These are phyloP conservation scores for Oidium heveae DNA, from an alignment of 2,329 filamentous ascomycete species.

Conservation along the genomic window DNA sequence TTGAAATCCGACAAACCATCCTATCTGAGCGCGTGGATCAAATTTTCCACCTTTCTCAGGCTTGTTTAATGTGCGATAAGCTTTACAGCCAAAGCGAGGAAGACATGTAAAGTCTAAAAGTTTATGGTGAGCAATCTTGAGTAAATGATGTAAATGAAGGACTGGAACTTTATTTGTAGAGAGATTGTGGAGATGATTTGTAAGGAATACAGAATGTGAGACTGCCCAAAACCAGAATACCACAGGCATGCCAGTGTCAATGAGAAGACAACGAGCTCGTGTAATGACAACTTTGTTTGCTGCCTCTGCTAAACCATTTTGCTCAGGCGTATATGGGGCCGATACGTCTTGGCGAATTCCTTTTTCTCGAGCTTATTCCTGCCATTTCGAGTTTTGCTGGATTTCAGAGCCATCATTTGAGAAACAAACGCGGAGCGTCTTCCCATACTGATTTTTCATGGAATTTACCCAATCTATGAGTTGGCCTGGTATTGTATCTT, in stretches of 20 bases:
- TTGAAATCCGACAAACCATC: background rate
- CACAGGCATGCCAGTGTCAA: background rate
- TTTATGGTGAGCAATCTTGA: background rate
- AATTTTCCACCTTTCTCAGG: background rate
- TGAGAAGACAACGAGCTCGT: background rate
- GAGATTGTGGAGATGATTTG: background rate
- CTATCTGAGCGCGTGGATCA: background rate
- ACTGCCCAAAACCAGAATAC: background rate
- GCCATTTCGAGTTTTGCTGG: background rate
- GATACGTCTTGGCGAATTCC: background rate
- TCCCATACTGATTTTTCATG: background rate
- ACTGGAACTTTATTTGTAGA: background rate
- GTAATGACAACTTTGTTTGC: background rate
- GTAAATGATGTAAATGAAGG: background rate
- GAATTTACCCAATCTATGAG: background rate
- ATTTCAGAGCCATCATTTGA: background rate
- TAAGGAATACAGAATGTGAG: background rate
- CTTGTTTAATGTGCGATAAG: background rate
- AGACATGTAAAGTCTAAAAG: background rate
- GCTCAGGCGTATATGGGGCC: background rate
- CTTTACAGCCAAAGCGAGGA: conserved; percentile 1
- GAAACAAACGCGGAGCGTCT: background rate
- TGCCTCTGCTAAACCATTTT: background rate
- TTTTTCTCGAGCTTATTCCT: background rate
- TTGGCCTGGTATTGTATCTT: background rate